Evolutionary conservation across 2,329 filamentous ascomycete species (phyloP).

Genomic region (Xylaria polymorpha): DNA sequence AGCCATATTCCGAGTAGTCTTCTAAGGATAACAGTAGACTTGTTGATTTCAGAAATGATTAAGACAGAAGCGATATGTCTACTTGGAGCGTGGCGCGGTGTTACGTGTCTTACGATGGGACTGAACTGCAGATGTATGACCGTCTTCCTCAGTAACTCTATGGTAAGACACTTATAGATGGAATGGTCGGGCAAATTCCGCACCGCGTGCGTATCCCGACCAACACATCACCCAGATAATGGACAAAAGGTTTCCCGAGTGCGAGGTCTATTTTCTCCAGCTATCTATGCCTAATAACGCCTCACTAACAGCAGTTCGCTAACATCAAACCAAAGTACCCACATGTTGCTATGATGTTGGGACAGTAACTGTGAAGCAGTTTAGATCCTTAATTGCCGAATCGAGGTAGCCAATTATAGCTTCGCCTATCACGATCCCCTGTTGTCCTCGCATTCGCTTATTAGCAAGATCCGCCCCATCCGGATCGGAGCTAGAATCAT

Average conservation of each 20-base stretch:
- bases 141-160: conserved; percentile 1
- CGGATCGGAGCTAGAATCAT: conserved; percentile 3
- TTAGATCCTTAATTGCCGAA: conserved; percentile 1
- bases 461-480: conserved; percentile 10
- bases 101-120: conserved; percentile 20
- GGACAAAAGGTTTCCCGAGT: conserved; percentile 10
- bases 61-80: conserved; percentile 18
- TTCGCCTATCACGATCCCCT: conserved; percentile 4
- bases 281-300: not conserved
- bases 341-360: not conserved
- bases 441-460: conserved; percentile 36
- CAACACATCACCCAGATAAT: not conserved
- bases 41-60: conserved; percentile 4
- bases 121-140: conserved; percentile 11
- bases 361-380: conserved; percentile 20
- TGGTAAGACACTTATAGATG: conserved; percentile 24
- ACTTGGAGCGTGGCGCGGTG: conserved; percentile 20
- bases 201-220: not conserved
- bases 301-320: not conserved
- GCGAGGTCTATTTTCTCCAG: conserved; percentile 13
- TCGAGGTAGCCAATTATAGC: conserved; percentile 16
- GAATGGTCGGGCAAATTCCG: conserved; percentile 8
- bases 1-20: conserved; percentile 17
- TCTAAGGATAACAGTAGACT: not conserved
- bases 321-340: not conserved